Percentiles rank a stretch among this genome's conserved stretches.
Evolutionary conservation across 108 stramenopile genomes (phyloP).

Genomic region (Cyclotella choctawhatcheeana): DNA sequence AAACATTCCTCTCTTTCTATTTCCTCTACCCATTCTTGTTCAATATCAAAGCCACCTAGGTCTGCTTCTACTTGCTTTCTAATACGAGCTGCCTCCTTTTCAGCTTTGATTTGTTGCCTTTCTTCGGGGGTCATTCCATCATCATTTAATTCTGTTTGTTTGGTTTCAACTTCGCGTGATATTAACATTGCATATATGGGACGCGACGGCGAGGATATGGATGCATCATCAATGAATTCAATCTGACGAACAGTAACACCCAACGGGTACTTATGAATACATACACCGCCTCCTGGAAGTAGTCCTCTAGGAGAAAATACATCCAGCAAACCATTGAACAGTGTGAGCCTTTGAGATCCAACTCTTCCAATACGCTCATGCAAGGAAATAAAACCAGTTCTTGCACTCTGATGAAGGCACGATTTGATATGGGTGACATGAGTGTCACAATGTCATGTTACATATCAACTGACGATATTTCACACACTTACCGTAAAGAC

Average conservation of each 20-base stretch:
- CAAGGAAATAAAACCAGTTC: constrained; percentile 72
- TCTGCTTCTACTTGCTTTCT: constrained; percentile 90
- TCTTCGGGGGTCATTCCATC: constrained; percentile 83
- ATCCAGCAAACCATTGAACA: constrained; percentile 69
- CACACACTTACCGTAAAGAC: constrained; percentile 39
- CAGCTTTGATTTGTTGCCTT: constrained; percentile 67
- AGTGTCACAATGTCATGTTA: background rate
- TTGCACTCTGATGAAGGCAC: constrained; percentile 18
- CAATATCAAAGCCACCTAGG: constrained; percentile 89
- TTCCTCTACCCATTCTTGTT: constrained; percentile 91
- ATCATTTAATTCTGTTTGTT: constrained; percentile 73
- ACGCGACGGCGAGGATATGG: constrained; percentile 63
- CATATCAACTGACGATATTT: no score
- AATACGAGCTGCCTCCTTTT: constrained; percentile 79
- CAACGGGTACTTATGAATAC: constrained; percentile 34
- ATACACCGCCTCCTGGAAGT: constrained; percentile 79
- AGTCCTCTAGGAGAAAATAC: constrained; percentile 62
- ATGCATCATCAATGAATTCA: constrained; percentile 75
- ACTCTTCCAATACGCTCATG: constrained; percentile 89
- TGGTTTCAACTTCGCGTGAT: constrained; percentile 78
- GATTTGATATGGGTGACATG: background rate
- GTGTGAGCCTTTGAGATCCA: constrained; percentile 83
- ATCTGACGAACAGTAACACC: constrained; percentile 48
- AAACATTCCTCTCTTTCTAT: constrained; percentile 89
- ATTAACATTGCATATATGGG: constrained; percentile 82